A percentile compares a stretch with the other conserved stretches of the same genome.
Conservation (phyloP, 306 rosid genomes). For the Sphenostylis stenocarpa region DNA sequence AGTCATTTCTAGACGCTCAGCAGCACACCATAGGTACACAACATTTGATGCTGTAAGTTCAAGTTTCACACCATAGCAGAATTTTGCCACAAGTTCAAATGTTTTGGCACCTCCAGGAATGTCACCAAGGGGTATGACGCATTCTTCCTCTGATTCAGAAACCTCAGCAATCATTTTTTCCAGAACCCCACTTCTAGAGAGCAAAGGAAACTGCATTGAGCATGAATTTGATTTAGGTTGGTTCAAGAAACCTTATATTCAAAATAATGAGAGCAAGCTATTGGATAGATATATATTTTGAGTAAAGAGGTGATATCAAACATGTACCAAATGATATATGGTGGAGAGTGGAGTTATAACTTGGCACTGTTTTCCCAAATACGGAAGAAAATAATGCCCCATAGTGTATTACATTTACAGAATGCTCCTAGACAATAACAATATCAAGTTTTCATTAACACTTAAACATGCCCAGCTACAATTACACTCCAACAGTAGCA, state of each 20-base stretch:
- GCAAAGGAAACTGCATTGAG: slow-evolving; percentile 91
- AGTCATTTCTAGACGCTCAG: slow-evolving; percentile 89
- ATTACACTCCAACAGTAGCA: not conserved
- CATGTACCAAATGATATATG: slow-evolving; percentile 16
- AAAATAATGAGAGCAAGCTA: not conserved
- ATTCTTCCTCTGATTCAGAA: slow-evolving; percentile 75
- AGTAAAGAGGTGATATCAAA: slow-evolving; percentile 1
- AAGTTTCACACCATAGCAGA: slow-evolving; percentile 95
- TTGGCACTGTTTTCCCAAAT: not conserved
- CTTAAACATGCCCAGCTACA: not conserved
- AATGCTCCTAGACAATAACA: not conserved
- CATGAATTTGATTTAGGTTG: slow-evolving; percentile 14
- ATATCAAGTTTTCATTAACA: not conserved
- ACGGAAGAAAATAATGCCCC: not conserved
- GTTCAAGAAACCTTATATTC: not conserved
- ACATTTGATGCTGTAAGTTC: slow-evolving; percentile 93
- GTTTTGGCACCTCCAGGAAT: slow-evolving; percentile 94
- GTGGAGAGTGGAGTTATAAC: slow-evolving; percentile 20
- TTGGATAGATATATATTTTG: not conserved
- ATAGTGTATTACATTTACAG: not conserved
- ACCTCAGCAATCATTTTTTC: slow-evolving; percentile 80
- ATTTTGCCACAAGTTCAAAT: slow-evolving; percentile 91
- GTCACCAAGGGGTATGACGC: slow-evolving; percentile 53
- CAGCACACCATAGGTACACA: slow-evolving; percentile 86
- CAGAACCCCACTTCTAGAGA: slow-evolving; percentile 94